Evolutionary conservation across 2,329 filamentous ascomycete genomes (phyloP).

Genomic region (Parastagonospora avenae): DNA sequence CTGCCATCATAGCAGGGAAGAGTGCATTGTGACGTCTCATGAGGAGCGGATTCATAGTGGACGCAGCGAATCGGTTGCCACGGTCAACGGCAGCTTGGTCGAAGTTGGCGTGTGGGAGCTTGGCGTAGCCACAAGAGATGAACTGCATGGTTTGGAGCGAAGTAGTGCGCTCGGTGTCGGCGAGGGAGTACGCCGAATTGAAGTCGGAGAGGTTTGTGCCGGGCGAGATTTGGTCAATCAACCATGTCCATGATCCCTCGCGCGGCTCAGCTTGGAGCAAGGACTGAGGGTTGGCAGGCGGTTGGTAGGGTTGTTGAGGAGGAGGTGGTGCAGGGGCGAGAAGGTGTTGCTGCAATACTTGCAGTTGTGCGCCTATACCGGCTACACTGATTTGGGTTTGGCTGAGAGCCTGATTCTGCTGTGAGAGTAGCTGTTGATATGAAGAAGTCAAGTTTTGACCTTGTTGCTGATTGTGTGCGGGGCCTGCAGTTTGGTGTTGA

Average conservation of each 20-base stretch:
- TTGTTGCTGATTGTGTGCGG: not conserved
- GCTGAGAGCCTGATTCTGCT: not conserved
- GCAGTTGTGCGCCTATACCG: not conserved
- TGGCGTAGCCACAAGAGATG: constrained; percentile 66
- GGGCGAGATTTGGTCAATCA: constrained; percentile 58
- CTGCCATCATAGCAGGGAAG: constrained; percentile 44
- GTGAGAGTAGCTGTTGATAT: not conserved
- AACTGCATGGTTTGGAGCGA: constrained; percentile 55
- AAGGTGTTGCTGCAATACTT: not conserved
- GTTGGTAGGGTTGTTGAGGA: not conserved
- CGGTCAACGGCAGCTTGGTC: constrained; percentile 44
- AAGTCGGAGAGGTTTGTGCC: constrained; percentile 52
- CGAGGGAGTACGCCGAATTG: constrained; percentile 42
- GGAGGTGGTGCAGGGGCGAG: constrained; percentile 4
- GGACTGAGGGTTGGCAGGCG: constrained; percentile 18
- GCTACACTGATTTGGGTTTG: not conserved
- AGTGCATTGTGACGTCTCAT: constrained; percentile 37
- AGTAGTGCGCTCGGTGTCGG: constrained; percentile 32
- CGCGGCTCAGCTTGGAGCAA: constrained; percentile 46
- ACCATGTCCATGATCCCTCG: constrained; percentile 55
- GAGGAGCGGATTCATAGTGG: constrained; percentile 28
- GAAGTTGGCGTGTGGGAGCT: constrained; percentile 42
- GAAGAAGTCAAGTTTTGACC: not conserved
- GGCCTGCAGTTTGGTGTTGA: not conserved
- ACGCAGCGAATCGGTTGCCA: constrained; percentile 6